Conservation (phyloP, 208 protist species). For the Jaenimonas drosophilae region DNA sequence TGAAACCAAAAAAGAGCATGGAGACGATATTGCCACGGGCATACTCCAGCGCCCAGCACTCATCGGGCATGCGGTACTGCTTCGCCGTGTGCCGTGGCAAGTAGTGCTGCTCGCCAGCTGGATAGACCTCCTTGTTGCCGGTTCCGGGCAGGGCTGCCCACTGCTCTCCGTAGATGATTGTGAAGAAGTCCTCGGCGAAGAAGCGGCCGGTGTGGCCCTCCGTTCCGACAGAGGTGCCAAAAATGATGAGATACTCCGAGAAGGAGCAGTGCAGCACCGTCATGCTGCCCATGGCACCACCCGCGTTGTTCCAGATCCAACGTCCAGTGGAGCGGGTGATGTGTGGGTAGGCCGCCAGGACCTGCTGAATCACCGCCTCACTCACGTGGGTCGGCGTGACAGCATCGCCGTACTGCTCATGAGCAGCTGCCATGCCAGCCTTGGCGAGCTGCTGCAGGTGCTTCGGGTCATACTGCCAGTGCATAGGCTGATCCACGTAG, state of each 20-base stretch:
- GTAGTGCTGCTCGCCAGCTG: constrained; percentile 63
- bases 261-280: constrained; percentile 85
- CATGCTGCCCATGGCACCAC: constrained; percentile 89
- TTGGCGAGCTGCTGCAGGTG: constrained; percentile 59
- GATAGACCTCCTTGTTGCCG: constrained; percentile 47
- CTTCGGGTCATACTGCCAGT: constrained; percentile 74
- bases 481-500: constrained; percentile 38
- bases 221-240: constrained; percentile 80
- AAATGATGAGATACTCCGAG: constrained; percentile 91
- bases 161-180: constrained; percentile 88
- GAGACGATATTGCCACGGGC: constrained; percentile 84
- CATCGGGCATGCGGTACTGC: constrained; percentile 87
- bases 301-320: constrained; percentile 90
- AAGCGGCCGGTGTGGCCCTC: constrained; percentile 86
- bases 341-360: constrained; percentile 59
- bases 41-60: constrained; percentile 90
- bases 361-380: constrained; percentile 44
- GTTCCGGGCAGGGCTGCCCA: constrained; percentile 43
- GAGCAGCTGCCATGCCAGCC: constrained; percentile 50
- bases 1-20: constrained; percentile 90
- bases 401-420: constrained; percentile 25
- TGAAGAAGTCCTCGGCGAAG: constrained; percentile 86
- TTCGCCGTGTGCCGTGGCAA: constrained; percentile 52
- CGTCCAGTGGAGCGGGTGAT: constrained; percentile 37
- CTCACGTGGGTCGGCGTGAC: constrained; percentile 34